Evolutionary conservation across 2,329 filamentous ascomycete species (phyloP).

Genomic region (Phialophora chinensis): DNA sequence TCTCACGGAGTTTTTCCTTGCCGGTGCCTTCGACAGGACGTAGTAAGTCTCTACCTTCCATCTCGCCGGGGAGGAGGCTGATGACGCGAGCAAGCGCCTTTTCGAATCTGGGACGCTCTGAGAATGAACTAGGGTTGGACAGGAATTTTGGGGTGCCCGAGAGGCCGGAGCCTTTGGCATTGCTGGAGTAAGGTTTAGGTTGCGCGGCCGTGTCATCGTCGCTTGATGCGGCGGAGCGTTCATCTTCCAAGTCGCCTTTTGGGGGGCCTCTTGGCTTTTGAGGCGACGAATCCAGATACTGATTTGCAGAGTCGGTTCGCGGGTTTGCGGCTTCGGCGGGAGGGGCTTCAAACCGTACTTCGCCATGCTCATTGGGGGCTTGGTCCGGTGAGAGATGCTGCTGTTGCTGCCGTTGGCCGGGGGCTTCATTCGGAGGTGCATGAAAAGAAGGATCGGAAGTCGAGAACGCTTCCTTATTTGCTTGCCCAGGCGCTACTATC

Average conservation of each 20-base stretch:
- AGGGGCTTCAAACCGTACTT: slow-evolving; percentile 20
- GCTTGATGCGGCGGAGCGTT: not conserved
- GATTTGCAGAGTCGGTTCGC: slow-evolving; percentile 4
- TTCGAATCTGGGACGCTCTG: slow-evolving; percentile 39
- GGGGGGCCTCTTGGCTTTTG: slow-evolving; percentile 6
- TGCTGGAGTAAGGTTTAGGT: slow-evolving; percentile 10
- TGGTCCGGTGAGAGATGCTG: slow-evolving; percentile 1
- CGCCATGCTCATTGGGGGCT: not conserved
- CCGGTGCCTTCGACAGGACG: slow-evolving; percentile 49
- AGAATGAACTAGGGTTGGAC: slow-evolving; percentile 24
- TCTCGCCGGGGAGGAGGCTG: slow-evolving; percentile 38
- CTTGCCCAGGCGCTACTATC: slow-evolving; percentile 13
- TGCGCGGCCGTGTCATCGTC: slow-evolving; percentile 9
- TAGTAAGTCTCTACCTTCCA: slow-evolving; percentile 44
- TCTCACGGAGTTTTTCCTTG: slow-evolving; percentile 48
- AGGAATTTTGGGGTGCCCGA: slow-evolving; percentile 13
- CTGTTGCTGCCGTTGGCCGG: not conserved
- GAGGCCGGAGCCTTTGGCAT: slow-evolving; percentile 2
- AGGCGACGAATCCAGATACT: not conserved
- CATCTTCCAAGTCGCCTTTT: slow-evolving; percentile 10
- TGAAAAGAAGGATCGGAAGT: slow-evolving; percentile 20
- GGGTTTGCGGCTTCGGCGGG: not conserved
- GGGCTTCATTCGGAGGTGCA: slow-evolving; percentile 4
- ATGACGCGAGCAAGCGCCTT: slow-evolving; percentile 37
- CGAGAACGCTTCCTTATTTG: slow-evolving; percentile 2